These are phyloP conservation scores for Emericellopsis atlantica DNA, from an alignment of 2,329 filamentous ascomycete species.

Conservation along the genomic window DNA sequence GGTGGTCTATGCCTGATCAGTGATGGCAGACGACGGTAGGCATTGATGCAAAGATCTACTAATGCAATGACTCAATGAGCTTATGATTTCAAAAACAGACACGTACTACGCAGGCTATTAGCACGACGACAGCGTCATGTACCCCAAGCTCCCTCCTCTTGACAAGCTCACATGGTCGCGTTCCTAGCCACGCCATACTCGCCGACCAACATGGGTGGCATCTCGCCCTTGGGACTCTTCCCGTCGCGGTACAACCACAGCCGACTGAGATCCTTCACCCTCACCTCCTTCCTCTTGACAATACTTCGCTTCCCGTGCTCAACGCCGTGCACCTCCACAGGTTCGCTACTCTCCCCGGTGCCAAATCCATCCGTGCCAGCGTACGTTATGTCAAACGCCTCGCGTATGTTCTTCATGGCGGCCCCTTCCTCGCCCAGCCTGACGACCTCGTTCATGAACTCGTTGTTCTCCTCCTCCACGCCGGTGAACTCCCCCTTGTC, in stretches of 20 bases:
- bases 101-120: too few relatives aligned
- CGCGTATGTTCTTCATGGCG: slow-evolving; percentile 27
- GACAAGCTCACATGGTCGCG: slow-evolving; percentile 17
- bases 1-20: too few relatives aligned
- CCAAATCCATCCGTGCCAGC: slow-evolving; percentile 25
- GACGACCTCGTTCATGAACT: slow-evolving; percentile 49
- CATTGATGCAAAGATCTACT: too few relatives aligned
- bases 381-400: slow-evolving; percentile 35
- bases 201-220: slow-evolving; percentile 18
- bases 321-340: slow-evolving; percentile 25
- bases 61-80: too few relatives aligned
- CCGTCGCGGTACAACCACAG: slow-evolving; percentile 53
- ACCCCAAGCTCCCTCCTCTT: too few relatives aligned
- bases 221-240: slow-evolving; percentile 29
- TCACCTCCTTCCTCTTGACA: slow-evolving; percentile 22
- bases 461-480: slow-evolving; percentile 32
- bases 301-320: slow-evolving; percentile 5
- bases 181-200: slow-evolving; percentile 24
- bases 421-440: slow-evolving; percentile 29
- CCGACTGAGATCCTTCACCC: slow-evolving; percentile 47
- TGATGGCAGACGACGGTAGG: too few relatives aligned
- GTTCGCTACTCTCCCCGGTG: slow-evolving; percentile 16
- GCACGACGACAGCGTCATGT: too few relatives aligned
- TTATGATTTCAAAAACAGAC: too few relatives aligned
- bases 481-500: slow-evolving; percentile 26